phyloP scores from a whole-genome alignment of 2,329 filamentous ascomycete species.

The Gnomoniopsis smithogilvyi region DNA sequence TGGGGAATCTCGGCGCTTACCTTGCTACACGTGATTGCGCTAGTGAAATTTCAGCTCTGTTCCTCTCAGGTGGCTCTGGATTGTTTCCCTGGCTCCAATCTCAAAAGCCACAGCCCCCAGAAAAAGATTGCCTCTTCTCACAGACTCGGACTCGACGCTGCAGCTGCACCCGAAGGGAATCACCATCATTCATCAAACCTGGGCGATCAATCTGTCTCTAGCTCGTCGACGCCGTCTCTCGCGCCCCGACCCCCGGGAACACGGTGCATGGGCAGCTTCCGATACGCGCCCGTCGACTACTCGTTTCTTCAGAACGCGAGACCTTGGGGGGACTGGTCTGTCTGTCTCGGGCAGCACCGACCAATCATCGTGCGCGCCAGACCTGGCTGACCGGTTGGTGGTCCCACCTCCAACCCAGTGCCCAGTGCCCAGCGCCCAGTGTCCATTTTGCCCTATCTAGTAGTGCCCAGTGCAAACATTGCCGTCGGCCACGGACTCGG shows the following conservation, averaged over 20 bases:
- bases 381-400: constrained; percentile 2
- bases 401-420: constrained; percentile 7
- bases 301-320: background rate
- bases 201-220: background rate
- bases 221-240: background rate
- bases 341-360: constrained; percentile 8
- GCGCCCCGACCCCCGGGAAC: background rate
- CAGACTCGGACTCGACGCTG: too few species aligned
- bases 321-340: constrained; percentile 3
- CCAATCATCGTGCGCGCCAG: constrained; percentile 15
- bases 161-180: too few species aligned
- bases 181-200: too few species aligned
- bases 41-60: background rate
- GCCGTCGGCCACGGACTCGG: too few species aligned
- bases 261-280: background rate
- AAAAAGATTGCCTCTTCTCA: background rate
- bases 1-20: background rate
- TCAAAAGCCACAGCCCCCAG: background rate
- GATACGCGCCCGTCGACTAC: background rate
- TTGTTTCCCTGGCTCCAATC: background rate
- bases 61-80: background rate
- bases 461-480: constrained; percentile 8
- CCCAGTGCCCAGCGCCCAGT: too few species aligned
- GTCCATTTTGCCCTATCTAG: background rate
- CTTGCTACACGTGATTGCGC: background rate